phyloP scores from a whole-genome alignment of 164 flowering plant species.

The Vitis labrusca region DNA sequence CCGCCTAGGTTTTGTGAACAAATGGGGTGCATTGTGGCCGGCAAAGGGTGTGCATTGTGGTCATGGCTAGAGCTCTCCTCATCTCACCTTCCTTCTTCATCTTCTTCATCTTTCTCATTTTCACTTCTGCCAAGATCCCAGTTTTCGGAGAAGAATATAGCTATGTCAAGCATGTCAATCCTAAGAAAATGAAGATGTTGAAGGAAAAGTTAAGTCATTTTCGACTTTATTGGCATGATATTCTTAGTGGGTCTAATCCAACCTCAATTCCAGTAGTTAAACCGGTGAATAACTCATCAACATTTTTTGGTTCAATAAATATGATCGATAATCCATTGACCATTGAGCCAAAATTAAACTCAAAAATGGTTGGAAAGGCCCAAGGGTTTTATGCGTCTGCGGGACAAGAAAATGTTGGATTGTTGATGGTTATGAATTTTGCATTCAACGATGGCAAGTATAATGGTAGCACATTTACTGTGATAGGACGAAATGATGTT shows the following conservation, averaged over 20 bases:
- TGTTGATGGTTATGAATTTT: slow-evolving; percentile 61
- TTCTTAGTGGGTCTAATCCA: slow-evolving; percentile 27
- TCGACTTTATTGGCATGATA: slow-evolving; percentile 46
- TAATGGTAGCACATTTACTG: slow-evolving; percentile 48
- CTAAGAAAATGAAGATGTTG: background rate
- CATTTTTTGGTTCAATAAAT: slow-evolving; percentile 34
- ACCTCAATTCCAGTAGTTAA: slow-evolving; percentile 23
- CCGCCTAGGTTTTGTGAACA: no score
- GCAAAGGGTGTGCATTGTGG: background rate
- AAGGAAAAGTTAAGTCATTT: slow-evolving; percentile 30
- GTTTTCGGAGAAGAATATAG: background rate
- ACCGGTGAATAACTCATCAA: slow-evolving; percentile 9
- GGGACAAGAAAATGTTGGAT: slow-evolving; percentile 26
- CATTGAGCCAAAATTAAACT: slow-evolving; percentile 34
- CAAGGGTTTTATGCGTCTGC: slow-evolving; percentile 53
- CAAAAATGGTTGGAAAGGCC: slow-evolving; percentile 48
- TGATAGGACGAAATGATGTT: slow-evolving; percentile 50
- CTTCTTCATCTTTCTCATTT: background rate
- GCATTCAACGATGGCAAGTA: slow-evolving; percentile 48
- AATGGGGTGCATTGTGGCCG: no score
- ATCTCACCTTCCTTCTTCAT: background rate
- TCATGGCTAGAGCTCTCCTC: slow-evolving; percentile 5
- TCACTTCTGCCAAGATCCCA: background rate
- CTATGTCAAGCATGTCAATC: slow-evolving; percentile 8
- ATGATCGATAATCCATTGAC: slow-evolving; percentile 60